Percentiles rank a stretch among this genome's conserved stretches.
Conservation (phyloP, 495 filamentous ascomycete genomes). For the Neurospora cerealis region DNA sequence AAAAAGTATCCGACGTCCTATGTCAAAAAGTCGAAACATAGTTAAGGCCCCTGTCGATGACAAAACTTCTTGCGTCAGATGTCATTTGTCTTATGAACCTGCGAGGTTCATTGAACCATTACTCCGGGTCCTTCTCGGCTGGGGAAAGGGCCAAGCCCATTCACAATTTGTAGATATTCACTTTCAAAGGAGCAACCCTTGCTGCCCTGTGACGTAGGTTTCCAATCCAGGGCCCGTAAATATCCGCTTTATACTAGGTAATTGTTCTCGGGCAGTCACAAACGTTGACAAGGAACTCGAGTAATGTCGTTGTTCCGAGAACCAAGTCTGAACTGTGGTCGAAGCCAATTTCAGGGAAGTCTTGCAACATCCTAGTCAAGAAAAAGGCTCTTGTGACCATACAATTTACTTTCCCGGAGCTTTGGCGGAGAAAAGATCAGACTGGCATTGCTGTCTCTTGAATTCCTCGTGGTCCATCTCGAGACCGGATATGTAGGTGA, state of each 20-base stretch:
- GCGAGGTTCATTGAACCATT: not conserved
- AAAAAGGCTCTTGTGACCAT: not conserved
- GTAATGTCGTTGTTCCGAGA: not conserved
- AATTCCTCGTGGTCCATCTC: not conserved
- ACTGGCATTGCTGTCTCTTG: not conserved
- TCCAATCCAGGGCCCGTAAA: not conserved
- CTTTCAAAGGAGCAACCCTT: not conserved
- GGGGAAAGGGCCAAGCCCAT: not conserved
- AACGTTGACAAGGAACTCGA: not conserved
- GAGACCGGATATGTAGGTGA: not conserved
- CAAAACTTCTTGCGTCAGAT: not conserved
- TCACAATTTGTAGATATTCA: not conserved
- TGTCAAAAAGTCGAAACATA: not conserved
- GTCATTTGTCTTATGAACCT: not conserved
- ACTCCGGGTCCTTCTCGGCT: not conserved
- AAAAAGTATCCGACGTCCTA: not conserved
- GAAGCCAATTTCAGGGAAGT: not conserved
- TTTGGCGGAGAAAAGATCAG: not conserved
- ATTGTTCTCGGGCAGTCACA: not conserved
- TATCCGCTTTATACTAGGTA: not conserved
- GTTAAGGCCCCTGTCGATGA: not conserved
- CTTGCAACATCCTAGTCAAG: not conserved
- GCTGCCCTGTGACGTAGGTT: not conserved
- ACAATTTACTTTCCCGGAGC: not conserved
- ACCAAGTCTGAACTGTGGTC: not conserved